Percentiles rank a stretch among this genome's conserved stretches.
phyloP scores from a whole-genome alignment of 1,284 basidiomycete species.

The Volvariella volvacea region DNA sequence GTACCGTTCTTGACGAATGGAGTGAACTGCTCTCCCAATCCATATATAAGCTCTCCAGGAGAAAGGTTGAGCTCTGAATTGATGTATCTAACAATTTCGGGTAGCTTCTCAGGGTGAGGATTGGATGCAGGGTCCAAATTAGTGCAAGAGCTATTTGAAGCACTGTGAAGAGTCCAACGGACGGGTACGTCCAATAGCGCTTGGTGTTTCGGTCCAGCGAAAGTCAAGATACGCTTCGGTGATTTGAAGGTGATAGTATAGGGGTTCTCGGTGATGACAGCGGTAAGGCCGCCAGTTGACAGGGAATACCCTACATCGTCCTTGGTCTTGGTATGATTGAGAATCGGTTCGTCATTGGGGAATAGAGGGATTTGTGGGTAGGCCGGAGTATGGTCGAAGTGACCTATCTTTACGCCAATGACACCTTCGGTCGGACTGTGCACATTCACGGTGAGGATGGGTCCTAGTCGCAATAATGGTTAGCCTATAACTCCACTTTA shows the following conservation, averaged over 20 bases:
- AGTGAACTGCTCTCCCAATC: slow-evolving; percentile 68
- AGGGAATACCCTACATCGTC: slow-evolving; percentile 30
- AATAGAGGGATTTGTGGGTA: slow-evolving; percentile 55
- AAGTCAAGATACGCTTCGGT: slow-evolving; percentile 40
- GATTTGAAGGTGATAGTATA: slow-evolving; percentile 59
- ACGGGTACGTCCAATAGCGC: slow-evolving; percentile 60
- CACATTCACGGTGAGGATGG: slow-evolving; percentile 52
- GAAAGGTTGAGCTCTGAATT: slow-evolving; percentile 64
- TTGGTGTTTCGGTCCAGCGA: slow-evolving; percentile 55
- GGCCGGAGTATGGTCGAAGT: slow-evolving; percentile 43
- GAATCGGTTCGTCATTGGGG: slow-evolving; percentile 47
- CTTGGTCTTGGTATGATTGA: slow-evolving; percentile 32
- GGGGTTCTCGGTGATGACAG: slow-evolving; percentile 50
- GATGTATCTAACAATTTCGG: slow-evolving; percentile 49
- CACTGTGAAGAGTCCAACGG: slow-evolving; percentile 51
- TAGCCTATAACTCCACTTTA: not conserved
- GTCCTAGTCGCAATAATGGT: slow-evolving; percentile 28
- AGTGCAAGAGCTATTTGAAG: slow-evolving; percentile 56
- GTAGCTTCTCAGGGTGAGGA: slow-evolving; percentile 38
- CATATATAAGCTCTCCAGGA: slow-evolving; percentile 68
- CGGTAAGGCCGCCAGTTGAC: slow-evolving; percentile 37
- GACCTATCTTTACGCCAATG: slow-evolving; percentile 57
- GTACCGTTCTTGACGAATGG: slow-evolving; percentile 70
- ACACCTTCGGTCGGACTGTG: slow-evolving; percentile 63
- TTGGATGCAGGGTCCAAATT: slow-evolving; percentile 52